Evolutionary conservation across 2,329 filamentous ascomycete species (phyloP).

Genomic region (Cercospora sojina): DNA sequence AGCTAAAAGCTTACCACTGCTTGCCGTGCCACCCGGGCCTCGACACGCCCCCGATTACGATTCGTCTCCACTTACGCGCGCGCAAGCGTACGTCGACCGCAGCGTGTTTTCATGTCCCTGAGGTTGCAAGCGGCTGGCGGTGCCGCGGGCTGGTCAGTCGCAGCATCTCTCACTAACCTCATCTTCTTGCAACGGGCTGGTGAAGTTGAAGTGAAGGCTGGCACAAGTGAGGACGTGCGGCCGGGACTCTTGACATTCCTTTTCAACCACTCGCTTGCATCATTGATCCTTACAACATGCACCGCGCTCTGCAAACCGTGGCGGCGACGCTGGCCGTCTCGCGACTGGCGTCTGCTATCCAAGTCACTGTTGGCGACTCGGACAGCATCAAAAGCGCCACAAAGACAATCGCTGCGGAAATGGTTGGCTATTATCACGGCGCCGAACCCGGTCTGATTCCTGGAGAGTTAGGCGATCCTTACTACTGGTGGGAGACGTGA

Average conservation of each 20-base stretch:
- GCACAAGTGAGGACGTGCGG: neutral
- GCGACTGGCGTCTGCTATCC: slow-evolving; percentile 12
- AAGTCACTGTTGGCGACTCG: slow-evolving; percentile 30
- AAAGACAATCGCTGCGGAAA: slow-evolving; percentile 45
- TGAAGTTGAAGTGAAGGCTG: neutral
- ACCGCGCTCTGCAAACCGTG: slow-evolving; percentile 7
- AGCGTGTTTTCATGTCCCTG: slow-evolving; percentile 10
- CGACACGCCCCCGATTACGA: slow-evolving; percentile 17
- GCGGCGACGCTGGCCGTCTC: slow-evolving; percentile 19
- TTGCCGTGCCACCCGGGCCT: slow-evolving; percentile 13
- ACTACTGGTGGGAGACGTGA: slow-evolving; percentile 70
- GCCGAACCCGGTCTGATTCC: slow-evolving; percentile 52
- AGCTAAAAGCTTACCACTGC: slow-evolving; percentile 14
- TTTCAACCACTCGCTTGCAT: neutral
- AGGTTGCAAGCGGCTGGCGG: neutral
- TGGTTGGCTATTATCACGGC: slow-evolving; percentile 55
- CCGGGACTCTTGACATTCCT: neutral
- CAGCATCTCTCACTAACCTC: slow-evolving; percentile 6
- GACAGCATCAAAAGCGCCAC: slow-evolving; percentile 47
- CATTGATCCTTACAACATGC: slow-evolving; percentile 9
- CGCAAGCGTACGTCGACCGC: slow-evolving; percentile 17
- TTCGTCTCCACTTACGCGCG: slow-evolving; percentile 14
- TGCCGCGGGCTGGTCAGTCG: neutral
- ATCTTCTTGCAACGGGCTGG: neutral
- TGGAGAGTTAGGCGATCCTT: slow-evolving; percentile 60